phyloP scores from a whole-genome alignment of 371 early-diverging fungal species.

The Lichtheimia corymbifera region DNA sequence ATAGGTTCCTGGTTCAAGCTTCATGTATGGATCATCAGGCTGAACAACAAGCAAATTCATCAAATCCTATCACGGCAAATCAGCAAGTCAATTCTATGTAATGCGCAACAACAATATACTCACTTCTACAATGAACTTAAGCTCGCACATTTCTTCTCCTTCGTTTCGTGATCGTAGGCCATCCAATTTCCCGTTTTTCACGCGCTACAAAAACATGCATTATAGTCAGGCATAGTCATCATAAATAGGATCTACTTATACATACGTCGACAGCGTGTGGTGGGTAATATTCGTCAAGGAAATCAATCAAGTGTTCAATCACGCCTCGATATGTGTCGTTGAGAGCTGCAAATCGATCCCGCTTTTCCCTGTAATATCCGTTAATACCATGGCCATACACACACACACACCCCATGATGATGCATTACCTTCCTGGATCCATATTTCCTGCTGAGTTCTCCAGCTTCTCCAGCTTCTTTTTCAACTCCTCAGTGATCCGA shows the following conservation, averaged over 20 bases:
- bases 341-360: conserved; percentile 13
- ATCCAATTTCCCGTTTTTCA: background rate
- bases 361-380: background rate
- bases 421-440: conserved; percentile 5
- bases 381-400: background rate
- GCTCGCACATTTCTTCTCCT: conserved; percentile 28
- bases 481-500: conserved; percentile 20
- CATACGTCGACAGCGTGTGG: conserved; percentile 47
- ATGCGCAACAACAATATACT: background rate
- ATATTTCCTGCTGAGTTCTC: conserved; percentile 6
- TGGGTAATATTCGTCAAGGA: conserved; percentile 50
- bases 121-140: conserved; percentile 40
- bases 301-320: conserved; percentile 45
- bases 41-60: conserved; percentile 53
- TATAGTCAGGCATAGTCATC: background rate
- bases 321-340: conserved; percentile 18
- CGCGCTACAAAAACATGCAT: background rate
- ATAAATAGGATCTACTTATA: background rate
- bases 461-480: conserved; percentile 14
- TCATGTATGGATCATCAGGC: conserved; percentile 51
- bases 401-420: background rate
- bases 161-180: background rate
- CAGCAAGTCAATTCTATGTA: background rate
- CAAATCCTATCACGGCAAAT: conserved; percentile 36
- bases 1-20: conserved; percentile 41